A percentile compares a stretch with the other conserved stretches of the same genome.
Conservation (phyloP, 106 monocot genomes). For the Platanthera zijinensis region DNA sequence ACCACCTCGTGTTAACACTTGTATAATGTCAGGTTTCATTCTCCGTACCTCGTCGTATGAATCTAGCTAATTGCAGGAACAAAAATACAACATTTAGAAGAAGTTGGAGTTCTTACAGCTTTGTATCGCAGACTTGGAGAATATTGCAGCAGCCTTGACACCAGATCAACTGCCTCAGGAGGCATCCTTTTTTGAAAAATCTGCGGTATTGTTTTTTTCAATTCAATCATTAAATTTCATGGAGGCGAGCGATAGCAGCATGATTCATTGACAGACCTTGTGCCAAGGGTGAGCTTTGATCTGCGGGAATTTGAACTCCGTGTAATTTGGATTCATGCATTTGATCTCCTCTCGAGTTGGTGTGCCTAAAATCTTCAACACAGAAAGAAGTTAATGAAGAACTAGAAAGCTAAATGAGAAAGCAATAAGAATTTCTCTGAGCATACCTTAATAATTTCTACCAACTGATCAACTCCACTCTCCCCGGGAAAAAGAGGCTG, state of each 20-base stretch:
- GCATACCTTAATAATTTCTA: constrained; percentile 26
- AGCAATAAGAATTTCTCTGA: background rate
- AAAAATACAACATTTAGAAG: background rate
- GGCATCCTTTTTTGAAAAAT: constrained; percentile 60
- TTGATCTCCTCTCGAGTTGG: constrained; percentile 40
- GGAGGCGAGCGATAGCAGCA: too few species aligned
- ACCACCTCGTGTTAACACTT: too few species aligned
- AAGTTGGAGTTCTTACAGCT: constrained; percentile 43
- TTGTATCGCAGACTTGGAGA: constrained; percentile 71
- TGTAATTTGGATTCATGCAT: constrained; percentile 44
- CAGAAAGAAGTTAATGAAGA: background rate
- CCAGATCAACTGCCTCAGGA: constrained; percentile 67
- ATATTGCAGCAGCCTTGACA: constrained; percentile 60
- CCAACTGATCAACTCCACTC: constrained; percentile 30
- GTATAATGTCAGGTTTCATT: too few species aligned
- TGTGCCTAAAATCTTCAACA: constrained; percentile 29
- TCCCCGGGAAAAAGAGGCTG: constrained; percentile 32
- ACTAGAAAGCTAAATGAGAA: background rate
- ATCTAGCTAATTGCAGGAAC: background rate
- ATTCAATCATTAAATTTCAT: background rate
- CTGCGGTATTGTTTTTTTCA: constrained; percentile 13
- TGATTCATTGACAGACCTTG: constrained; percentile 15
- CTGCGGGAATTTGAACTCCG: constrained; percentile 36
- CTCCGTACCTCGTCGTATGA: too few species aligned
- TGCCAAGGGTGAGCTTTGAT: constrained; percentile 46